Evolutionary conservation across 805 yeast genomes (phyloP), one percentile per base, ranked within the genome.

Genomic region (Yamadazyma laniorum): DNA sequence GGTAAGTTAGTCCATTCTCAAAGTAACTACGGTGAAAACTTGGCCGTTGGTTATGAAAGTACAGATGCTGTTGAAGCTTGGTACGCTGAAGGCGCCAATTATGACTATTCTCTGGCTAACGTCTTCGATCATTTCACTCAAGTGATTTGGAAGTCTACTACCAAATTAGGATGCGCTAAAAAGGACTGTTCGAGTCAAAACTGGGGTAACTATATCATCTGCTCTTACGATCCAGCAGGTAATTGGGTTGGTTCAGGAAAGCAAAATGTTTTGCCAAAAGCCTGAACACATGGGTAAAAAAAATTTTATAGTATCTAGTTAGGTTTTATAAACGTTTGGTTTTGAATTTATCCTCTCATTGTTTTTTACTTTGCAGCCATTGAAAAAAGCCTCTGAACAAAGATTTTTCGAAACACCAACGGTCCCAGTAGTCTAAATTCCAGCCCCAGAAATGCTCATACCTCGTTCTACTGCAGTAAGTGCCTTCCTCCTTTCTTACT

Each of bases 161-260:
- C 79, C 7, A 58, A 68, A 46, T 40, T 86, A 12, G 95, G 95
- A 14, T 86, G 95, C 65, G 93, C 83, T 37, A 65, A 69, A 59
- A 80, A 77, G 54, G 57, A 71, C 47, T 85, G 95, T 65, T 45
- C 58, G 17, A 42, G 61, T n/a, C 44, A 52, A 32, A 55, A 53
- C 53, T 64, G 67, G 53, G 78, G 79, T 37, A 63, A 68, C 49
- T 86, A 85, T 63, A 68, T 83, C 39, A 75, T 85, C 45, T 88
- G 96, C 61, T 78, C 82, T 36, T 88, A 89, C 47, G 65, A 70
- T 52, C 80, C 87, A 14, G 76, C 83, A 26, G 96, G 96, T 51
- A 88, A 88, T 64, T 55, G 72, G 37, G 61, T 70, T 34, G 81
- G 85, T 39, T 53, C 67, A 37, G 48, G 49, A 19, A 38, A 37